These are phyloP conservation scores for Sphaerostilbella broomeana DNA, from an alignment of 2,329 filamentous ascomycete genomes.

Conservation along the genomic window DNA sequence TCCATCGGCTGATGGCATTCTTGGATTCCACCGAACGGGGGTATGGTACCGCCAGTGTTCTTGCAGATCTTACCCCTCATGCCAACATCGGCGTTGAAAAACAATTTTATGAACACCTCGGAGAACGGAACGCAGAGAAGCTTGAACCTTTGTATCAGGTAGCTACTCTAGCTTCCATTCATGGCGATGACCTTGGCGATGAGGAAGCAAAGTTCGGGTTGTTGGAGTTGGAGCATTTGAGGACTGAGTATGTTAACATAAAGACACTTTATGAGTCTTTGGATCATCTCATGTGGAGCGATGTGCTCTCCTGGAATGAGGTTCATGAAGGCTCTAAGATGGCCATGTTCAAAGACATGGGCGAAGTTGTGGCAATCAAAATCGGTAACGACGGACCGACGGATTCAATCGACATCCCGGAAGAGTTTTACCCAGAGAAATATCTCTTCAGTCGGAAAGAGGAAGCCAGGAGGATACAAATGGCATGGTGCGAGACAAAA, in stretches of 20 bases:
- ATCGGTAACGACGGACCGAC: slow-evolving; percentile 36
- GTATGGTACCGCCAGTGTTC: slow-evolving; percentile 48
- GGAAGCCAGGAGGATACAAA: slow-evolving; percentile 40
- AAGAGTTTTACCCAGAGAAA: slow-evolving; percentile 47
- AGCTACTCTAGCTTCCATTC: slow-evolving; percentile 24
- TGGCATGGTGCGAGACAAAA: slow-evolving; percentile 29
- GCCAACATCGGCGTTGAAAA: slow-evolving; percentile 31
- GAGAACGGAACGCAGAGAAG: slow-evolving; percentile 21
- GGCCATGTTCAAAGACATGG: slow-evolving; percentile 38
- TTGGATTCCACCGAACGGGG: slow-evolving; percentile 54
- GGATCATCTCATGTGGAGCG: slow-evolving; percentile 43
- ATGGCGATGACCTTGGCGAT: slow-evolving; percentile 25
- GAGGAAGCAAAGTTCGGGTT: slow-evolving; percentile 35
- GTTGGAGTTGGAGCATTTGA: slow-evolving; percentile 34
- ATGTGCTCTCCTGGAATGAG: slow-evolving; percentile 32
- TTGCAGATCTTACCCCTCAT: slow-evolving; percentile 34
- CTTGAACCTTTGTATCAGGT: slow-evolving; percentile 28
- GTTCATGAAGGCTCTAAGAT: slow-evolving; percentile 33
- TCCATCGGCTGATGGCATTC: slow-evolving; percentile 58
- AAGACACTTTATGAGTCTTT: slow-evolving; percentile 42
- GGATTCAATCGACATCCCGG: slow-evolving; percentile 44
- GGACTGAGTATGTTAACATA: slow-evolving; percentile 32
- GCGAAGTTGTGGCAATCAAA: slow-evolving; percentile 45
- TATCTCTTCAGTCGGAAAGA: slow-evolving; percentile 41
- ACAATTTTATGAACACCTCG: slow-evolving; percentile 40